phyloP scores from a whole-genome alignment of 495 filamentous ascomycete genomes.

The Aspergillus homomorphus region DNA sequence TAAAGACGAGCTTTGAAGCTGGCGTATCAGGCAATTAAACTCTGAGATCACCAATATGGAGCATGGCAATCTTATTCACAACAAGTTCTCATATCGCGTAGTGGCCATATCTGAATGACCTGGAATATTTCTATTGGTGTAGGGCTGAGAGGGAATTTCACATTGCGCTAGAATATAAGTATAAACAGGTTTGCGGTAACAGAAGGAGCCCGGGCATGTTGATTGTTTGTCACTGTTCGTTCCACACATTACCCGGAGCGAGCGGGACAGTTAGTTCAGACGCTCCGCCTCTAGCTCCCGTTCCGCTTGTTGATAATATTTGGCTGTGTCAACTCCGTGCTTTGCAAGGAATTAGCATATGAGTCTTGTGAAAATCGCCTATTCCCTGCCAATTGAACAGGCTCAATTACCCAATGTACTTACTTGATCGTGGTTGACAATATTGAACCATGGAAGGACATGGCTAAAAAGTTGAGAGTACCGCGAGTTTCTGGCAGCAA shows the following conservation, averaged over 20 bases:
- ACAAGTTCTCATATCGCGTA: too few species aligned
- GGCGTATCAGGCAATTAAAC: neutral
- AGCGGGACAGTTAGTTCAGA: constrained; percentile 26
- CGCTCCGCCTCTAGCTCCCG: constrained; percentile 82
- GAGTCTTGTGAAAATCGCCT: neutral
- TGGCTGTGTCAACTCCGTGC: constrained; percentile 96
- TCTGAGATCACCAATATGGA: neutral
- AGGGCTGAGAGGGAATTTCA: constrained; percentile 1
- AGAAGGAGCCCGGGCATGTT: constrained; percentile 3
- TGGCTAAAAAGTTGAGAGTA: constrained; percentile 80
- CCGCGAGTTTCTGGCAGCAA: constrained; percentile 86
- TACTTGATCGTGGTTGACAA: constrained; percentile 90
- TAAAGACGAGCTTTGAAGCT: constrained; percentile 42
- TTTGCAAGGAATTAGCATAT: constrained; percentile 34
- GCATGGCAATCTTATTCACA: too few species aligned
- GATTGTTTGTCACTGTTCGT: constrained; percentile 7
- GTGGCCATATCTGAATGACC: too few species aligned
- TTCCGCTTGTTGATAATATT: constrained; percentile 97
- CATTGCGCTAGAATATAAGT: constrained; percentile 20
- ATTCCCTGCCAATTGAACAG: neutral
- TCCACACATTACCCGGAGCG: constrained; percentile 19
- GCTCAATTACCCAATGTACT: neutral
- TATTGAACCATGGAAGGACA: constrained; percentile 92
- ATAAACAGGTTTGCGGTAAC: constrained; percentile 28
- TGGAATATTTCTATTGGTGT: too few species aligned